Evolutionary conservation across 176 grass and related monocot species (phyloP), one percentile per base, ranked within the genome.

Genomic region (Chrysopogon serrulatus): DNA sequence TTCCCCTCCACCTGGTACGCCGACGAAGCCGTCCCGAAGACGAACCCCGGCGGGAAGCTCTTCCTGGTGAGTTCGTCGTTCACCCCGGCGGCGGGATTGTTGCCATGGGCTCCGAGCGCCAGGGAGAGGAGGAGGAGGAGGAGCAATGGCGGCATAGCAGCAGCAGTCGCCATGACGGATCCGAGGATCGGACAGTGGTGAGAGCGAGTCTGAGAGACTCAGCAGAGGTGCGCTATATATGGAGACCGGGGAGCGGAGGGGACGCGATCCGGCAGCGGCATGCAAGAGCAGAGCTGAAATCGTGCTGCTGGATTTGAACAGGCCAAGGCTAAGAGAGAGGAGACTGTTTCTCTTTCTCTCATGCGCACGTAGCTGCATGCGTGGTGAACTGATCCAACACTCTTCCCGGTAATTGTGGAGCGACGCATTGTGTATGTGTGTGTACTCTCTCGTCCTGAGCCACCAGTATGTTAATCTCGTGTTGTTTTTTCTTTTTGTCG

Each of bases 1-100:
- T 82, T 91, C 10, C 90, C 90, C 51, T 86, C 86, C 44, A 88
- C 92, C 70, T 94, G 92, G 79, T 91, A 91, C 21, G 92, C 92
- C 17, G 92, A 94, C 8, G 86, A 81, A 4, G 92, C 88, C 4
- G 92, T 86, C 37, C 92, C 92, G 65, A 91, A 91, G 37, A 88
- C 61, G 70, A 94, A 91, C 7, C 86, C 86, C 6, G 28, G 17
- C 14, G 92, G 88, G 72, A 91, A 94, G 78, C 34, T 85, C 53
- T 77, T 2, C 35, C 83, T 66, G 65, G 21, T 65, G 65, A 86
- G 83, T 78, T 77, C 24, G 21, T 35, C 21, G 42, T 43, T 3
- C 23, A 65, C 84, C 10, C 77, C 84, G 10, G n/a, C n/a, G n/a
- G n/a, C n/a, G n/a, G 6, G 39, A 62, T 42, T 9, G 72, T 51